phyloP scores from a whole-genome alignment of 495 filamentous ascomycete species.

The Penicillium waksmanii region DNA sequence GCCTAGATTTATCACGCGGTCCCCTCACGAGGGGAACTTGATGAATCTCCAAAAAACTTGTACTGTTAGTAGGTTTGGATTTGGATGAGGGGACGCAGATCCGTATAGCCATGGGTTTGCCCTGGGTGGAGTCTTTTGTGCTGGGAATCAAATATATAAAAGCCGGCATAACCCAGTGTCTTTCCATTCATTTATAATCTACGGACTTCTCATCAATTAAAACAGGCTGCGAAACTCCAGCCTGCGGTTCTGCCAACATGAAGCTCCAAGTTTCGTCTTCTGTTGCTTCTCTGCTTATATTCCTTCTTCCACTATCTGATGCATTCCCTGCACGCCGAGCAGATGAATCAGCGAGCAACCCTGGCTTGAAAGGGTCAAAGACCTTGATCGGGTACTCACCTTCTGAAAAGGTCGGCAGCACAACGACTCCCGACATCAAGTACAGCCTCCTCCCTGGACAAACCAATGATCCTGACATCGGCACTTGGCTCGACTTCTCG shows the following conservation, averaged over 20 bases:
- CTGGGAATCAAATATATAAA: background rate
- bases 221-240: too few relatives aligned
- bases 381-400: conserved; percentile 44
- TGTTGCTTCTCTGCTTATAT: background rate
- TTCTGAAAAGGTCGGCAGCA: conserved; percentile 32
- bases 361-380: conserved; percentile 37
- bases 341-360: conserved; percentile 25
- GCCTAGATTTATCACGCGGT: background rate
- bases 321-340: conserved; percentile 21
- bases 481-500: conserved; percentile 65
- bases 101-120: background rate
- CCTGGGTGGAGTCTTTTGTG: background rate
- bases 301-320: conserved; percentile 11
- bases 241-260: conserved; percentile 10
- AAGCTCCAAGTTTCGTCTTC: conserved; percentile 13
- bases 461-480: conserved; percentile 57
- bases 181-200: background rate
- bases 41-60: conserved; percentile 16
- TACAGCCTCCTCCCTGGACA: conserved; percentile 58
- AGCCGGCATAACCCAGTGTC: background rate
- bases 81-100: background rate
- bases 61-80: background rate
- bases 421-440: conserved; percentile 39
- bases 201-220: too few relatives aligned
- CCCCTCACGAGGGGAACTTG: conserved; percentile 2